Evolutionary conservation across 2,329 filamentous ascomycete species (phyloP).

Genomic region (Phialophora chinensis): DNA sequence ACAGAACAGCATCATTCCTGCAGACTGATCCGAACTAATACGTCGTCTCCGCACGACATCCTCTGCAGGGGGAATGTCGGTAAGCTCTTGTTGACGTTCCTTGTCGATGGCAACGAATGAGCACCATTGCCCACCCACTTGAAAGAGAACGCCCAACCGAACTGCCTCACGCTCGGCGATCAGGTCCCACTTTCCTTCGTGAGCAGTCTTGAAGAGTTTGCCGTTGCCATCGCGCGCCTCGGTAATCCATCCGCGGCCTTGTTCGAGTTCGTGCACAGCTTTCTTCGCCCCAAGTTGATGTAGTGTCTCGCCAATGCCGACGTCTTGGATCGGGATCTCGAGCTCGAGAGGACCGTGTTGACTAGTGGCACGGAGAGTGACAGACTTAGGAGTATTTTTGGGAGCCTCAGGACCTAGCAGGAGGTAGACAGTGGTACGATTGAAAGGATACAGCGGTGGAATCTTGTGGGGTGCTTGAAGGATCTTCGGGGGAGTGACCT

Average conservation of each 20-base stretch:
- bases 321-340: conserved; percentile 65
- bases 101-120: conserved; percentile 73
- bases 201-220: conserved; percentile 54
- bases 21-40: not conserved
- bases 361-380: conserved; percentile 65
- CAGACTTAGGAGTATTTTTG: conserved; percentile 57
- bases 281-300: conserved; percentile 75
- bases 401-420: conserved; percentile 62
- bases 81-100: not conserved
- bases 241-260: conserved; percentile 70
- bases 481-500: conserved; percentile 59
- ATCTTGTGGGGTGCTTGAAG: conserved; percentile 70
- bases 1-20: not conserved
- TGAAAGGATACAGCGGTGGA: conserved; percentile 70
- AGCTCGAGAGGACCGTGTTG: conserved; percentile 65
- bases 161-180: conserved; percentile 71
- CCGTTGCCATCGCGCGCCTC: conserved; percentile 57
- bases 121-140: conserved; percentile 72
- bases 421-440: conserved; percentile 68
- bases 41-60: not conserved
- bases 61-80: not conserved
- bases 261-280: conserved; percentile 71
- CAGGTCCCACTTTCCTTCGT: conserved; percentile 60
- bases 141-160: conserved; percentile 67
- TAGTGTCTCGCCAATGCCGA: conserved; percentile 60